A percentile compares a stretch with the other conserved stretches of the same genome.
These are phyloP conservation scores for Eutrema japonicum DNA, from an alignment of 345 rosid species.

Conservation along the genomic window DNA sequence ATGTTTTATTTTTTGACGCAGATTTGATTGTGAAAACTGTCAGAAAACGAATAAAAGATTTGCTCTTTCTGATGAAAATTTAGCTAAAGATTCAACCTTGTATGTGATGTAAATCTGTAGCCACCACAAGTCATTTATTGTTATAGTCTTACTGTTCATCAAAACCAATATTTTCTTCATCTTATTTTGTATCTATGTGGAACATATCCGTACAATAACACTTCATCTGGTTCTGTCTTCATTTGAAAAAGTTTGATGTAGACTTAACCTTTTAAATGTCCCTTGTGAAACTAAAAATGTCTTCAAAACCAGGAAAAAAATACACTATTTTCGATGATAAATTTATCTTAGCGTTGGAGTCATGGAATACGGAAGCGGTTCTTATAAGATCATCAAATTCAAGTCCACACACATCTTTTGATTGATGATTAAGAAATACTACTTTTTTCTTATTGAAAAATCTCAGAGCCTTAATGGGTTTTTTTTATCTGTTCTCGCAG, in stretches of 20 bases:
- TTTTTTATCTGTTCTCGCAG: conserved; percentile 53
- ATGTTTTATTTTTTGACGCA: neutral
- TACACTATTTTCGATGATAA: conserved; percentile 12
- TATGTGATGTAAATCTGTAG: conserved; percentile 35
- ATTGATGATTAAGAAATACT: conserved; percentile 16
- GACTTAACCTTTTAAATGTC: conserved; percentile 24
- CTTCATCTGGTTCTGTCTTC: conserved; percentile 41
- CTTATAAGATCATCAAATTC: conserved; percentile 52
- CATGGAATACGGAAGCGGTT: conserved; percentile 47
- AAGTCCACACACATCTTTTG: conserved; percentile 28
- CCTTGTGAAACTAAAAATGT: conserved; percentile 29
- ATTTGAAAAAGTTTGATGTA: conserved; percentile 32
- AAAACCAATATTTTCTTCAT: conserved; percentile 31
- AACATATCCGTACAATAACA: conserved; percentile 42
- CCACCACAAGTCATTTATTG: conserved; percentile 39
- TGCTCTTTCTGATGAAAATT: conserved; percentile 13
- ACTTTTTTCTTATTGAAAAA: conserved; percentile 20
- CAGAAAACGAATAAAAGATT: conserved; percentile 23
- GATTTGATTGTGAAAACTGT: conserved; percentile 11
- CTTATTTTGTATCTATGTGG: conserved; percentile 37
- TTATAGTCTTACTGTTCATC: conserved; percentile 26
- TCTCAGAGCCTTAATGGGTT: neutral
- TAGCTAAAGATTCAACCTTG: conserved; percentile 14
- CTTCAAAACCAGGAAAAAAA: conserved; percentile 20
- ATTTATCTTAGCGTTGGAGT: conserved; percentile 22